Percentiles rank a stretch among this genome's conserved stretches.
Conservation (phyloP, 495 filamentous ascomycete species). For the Aspergillus avenaceus region DNA sequence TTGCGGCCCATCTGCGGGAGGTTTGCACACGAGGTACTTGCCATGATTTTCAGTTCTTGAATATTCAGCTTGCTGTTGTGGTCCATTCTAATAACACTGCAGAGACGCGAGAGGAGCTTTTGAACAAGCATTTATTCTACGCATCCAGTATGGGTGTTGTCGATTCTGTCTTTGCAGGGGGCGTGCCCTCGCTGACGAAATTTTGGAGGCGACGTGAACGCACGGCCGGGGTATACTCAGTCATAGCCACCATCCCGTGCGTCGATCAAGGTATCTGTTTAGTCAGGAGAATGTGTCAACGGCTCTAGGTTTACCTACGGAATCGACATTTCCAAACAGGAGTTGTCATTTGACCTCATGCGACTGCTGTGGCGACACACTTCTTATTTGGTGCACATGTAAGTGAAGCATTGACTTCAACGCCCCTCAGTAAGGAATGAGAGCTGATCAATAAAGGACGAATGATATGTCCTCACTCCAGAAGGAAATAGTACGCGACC, state of each 20-base stretch:
- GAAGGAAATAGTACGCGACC: conserved; percentile 5
- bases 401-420: not conserved
- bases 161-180: not conserved
- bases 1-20: conserved; percentile 2
- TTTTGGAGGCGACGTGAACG: conserved; percentile 4
- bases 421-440: not conserved
- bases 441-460: not conserved
- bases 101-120: not conserved
- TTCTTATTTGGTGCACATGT: conserved; percentile 9
- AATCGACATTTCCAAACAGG: not conserved
- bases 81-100: not conserved
- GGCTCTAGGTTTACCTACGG: not conserved
- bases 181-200: conserved; percentile 1
- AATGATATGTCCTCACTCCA: conserved; percentile 9
- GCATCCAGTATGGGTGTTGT: conserved; percentile 3
- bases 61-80: not conserved
- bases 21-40: conserved; percentile 1
- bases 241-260: conserved; percentile 8
- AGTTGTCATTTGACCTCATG: not conserved
- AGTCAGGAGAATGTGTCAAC: not conserved
- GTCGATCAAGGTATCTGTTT: not conserved
- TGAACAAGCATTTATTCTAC: conserved; percentile 2
- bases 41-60: not conserved
- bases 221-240: conserved; percentile 7
- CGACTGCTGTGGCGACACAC: conserved; percentile 5